Conservation (phyloP, 768 basidiomycete genomes). For the Trametopsis cervina region DNA sequence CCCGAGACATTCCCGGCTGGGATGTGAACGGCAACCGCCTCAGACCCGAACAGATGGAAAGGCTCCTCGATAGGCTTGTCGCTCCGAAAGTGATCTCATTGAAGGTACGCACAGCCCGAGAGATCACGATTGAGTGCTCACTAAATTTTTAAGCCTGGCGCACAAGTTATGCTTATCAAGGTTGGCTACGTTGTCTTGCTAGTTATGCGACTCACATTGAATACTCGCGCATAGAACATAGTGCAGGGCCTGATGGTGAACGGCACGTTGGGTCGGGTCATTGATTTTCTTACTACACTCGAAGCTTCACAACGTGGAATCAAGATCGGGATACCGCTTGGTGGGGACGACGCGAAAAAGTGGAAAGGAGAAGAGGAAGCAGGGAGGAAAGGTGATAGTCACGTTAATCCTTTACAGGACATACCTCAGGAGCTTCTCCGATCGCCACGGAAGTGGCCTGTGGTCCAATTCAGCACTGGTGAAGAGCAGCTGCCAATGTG, state of each 20-base stretch:
- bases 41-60: neutral
- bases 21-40: constrained; percentile 6
- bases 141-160: constrained; percentile 44
- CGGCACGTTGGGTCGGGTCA: constrained; percentile 49
- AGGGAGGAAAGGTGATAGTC: too few relatives aligned
- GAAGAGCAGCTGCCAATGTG: constrained; percentile 18
- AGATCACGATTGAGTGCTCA: neutral
- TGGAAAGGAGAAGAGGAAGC: neutral
- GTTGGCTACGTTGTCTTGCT: constrained; percentile 23
- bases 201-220: neutral
- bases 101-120: constrained; percentile 32
- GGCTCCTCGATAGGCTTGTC: constrained; percentile 8
- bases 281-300: constrained; percentile 15
- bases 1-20: constrained; percentile 7
- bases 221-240: constrained; percentile 43
- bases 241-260: constrained; percentile 65
- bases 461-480: constrained; percentile 16
- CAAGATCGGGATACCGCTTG: constrained; percentile 2
- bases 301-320: constrained; percentile 5
- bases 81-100: constrained; percentile 22
- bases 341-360: neutral
- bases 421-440: neutral
- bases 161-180: constrained; percentile 84
- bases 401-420: neutral
- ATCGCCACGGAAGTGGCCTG: constrained; percentile 1